Conservation (phyloP, 768 basidiomycete species). For the Trametopsis cervina region DNA sequence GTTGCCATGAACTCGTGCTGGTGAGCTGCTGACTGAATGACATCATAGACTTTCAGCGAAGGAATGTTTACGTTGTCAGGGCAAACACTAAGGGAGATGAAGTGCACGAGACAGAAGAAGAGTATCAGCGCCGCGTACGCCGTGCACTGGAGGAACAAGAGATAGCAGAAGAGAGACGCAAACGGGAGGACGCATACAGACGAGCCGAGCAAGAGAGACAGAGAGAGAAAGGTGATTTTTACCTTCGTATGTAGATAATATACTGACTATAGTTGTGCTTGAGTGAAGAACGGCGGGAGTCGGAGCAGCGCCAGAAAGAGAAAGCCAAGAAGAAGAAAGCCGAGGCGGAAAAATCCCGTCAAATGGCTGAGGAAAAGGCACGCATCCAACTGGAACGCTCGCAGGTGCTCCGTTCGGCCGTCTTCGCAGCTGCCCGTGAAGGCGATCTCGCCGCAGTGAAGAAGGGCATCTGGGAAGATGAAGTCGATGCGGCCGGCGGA, state of each 20-base stretch:
- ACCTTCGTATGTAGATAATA: neutral
- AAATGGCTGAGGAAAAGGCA: constrained; percentile 42
- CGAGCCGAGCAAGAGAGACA: constrained; percentile 38
- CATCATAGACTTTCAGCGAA: neutral
- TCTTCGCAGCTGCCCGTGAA: constrained; percentile 59
- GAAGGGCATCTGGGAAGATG: constrained; percentile 60
- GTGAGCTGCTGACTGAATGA: neutral
- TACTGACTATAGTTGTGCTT: constrained; percentile 1
- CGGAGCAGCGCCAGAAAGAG: constrained; percentile 50
- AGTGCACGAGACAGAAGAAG: constrained; percentile 39
- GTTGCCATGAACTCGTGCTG: no score
- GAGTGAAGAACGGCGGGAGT: constrained; percentile 44
- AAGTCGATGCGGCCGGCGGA: constrained; percentile 64
- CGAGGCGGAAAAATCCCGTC: constrained; percentile 41
- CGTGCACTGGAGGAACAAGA: constrained; percentile 46
- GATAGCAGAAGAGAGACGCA: constrained; percentile 46
- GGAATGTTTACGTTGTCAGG: neutral
- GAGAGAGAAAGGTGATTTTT: constrained; percentile 42
- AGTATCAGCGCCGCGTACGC: constrained; percentile 46
- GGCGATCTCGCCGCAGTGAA: constrained; percentile 48
- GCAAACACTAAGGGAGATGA: neutral
- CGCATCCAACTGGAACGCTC: constrained; percentile 39
- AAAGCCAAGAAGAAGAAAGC: constrained; percentile 52
- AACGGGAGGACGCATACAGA: constrained; percentile 40
- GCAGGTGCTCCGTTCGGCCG: constrained; percentile 51